These are phyloP conservation scores for Phytophthora capsici DNA, from an alignment of 352 stramenopile genomes.

Conservation along the genomic window DNA sequence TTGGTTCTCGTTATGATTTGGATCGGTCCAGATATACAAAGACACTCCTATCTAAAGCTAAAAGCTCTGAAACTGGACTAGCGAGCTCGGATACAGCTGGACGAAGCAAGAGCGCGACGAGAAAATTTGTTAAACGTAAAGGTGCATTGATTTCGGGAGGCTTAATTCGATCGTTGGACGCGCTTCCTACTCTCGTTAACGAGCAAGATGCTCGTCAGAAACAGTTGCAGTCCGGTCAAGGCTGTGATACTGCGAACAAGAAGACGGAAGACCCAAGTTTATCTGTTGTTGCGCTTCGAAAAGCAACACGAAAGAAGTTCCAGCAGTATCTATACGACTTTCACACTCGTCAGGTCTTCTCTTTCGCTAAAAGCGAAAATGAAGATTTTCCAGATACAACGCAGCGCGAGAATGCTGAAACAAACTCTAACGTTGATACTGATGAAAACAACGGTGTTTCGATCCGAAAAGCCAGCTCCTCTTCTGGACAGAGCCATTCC, in stretches of 20 bases:
- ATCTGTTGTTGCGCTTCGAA: constrained; percentile 4
- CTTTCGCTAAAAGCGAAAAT: constrained; percentile 31
- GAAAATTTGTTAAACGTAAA: constrained; percentile 6
- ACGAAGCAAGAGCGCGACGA: not conserved
- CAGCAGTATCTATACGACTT: constrained; percentile 68
- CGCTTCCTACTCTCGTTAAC: constrained; percentile 12
- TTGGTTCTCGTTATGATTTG: not conserved
- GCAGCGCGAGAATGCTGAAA: not conserved
- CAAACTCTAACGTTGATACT: not conserved
- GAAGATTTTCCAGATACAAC: constrained; percentile 16
- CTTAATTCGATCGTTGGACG: constrained; percentile 3
- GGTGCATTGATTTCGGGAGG: constrained; percentile 4
- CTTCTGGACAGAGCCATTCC: not conserved
- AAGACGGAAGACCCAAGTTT: not conserved
- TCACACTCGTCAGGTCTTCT: constrained; percentile 67
- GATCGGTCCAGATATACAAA: constrained; percentile 14
- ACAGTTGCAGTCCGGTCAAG: constrained; percentile 10
- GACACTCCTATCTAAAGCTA: not conserved
- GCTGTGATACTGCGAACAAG: not conserved
- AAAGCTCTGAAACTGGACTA: not conserved
- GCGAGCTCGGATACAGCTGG: not conserved
- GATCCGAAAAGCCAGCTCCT: not conserved
- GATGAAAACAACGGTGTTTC: not conserved
- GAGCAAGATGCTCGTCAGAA: constrained; percentile 6
- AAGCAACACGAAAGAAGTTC: constrained; percentile 43